Conservation (phyloP, 345 rosid genomes). For the Combretum micranthum region DNA sequence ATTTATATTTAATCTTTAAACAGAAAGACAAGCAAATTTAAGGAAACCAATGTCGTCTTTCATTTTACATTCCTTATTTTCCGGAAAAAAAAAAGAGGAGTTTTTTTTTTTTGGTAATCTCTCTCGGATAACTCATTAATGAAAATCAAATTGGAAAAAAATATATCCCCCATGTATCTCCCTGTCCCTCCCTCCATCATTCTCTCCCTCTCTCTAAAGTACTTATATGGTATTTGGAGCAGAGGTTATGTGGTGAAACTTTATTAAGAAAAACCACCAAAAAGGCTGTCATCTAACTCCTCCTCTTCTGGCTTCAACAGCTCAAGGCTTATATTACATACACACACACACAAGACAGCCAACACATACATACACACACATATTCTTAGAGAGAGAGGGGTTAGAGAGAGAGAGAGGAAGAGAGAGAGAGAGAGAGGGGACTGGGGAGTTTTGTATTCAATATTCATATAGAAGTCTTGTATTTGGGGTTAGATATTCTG, state of each 20-base stretch:
- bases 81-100: no score
- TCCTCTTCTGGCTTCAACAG: background rate
- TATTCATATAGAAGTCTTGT: slow-evolving; percentile 1
- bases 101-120: background rate
- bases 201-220: background rate
- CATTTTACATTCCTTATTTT: no score
- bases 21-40: no score
- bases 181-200: background rate
- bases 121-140: background rate
- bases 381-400: background rate
- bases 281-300: slow-evolving; percentile 58
- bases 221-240: background rate
- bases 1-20: no score
- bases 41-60: no score
- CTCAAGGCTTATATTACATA: background rate
- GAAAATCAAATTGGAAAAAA: no score
- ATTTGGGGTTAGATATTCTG: slow-evolving; percentile 19
- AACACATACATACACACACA: no score
- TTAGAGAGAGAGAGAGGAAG: slow-evolving; percentile 4
- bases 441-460: slow-evolving; percentile 11
- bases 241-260: slow-evolving; percentile 22
- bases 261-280: slow-evolving; percentile 31
- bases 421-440: slow-evolving; percentile 11
- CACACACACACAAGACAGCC: no score
- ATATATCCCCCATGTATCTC: background rate